These are phyloP conservation scores for Saturnispora ahearnii DNA, from an alignment of 805 yeast species.

Conservation along the genomic window DNA sequence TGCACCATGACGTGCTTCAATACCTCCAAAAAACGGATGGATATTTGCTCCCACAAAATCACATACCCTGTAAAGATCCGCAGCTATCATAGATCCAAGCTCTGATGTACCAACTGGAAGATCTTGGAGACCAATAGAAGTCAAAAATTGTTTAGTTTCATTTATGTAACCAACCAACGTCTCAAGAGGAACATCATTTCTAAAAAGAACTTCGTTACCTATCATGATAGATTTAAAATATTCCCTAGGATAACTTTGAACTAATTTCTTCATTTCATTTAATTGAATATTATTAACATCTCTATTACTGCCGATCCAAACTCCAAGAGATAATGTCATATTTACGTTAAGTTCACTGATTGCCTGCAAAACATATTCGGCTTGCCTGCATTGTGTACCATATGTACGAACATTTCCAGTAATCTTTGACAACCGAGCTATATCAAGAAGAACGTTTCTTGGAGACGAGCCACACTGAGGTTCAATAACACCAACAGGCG, in stretches of 20 bases:
- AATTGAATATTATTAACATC: constrained; percentile 35
- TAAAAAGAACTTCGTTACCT: constrained; percentile 55
- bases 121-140: constrained; percentile 25
- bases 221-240: constrained; percentile 44
- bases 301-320: constrained; percentile 48
- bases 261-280: too few relatives aligned
- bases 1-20: constrained; percentile 35
- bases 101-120: constrained; percentile 59
- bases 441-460: constrained; percentile 17
- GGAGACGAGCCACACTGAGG: too few relatives aligned
- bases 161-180: constrained; percentile 35
- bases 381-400: constrained; percentile 56
- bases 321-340: constrained; percentile 51
- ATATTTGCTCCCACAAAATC: constrained; percentile 52
- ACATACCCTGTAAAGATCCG: constrained; percentile 32
- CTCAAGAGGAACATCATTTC: constrained; percentile 36
- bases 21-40: constrained; percentile 33
- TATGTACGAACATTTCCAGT: constrained; percentile 50
- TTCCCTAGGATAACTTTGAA: constrained; percentile 28
- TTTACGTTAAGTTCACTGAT: constrained; percentile 41
- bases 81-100: constrained; percentile 38
- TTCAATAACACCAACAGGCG: too few relatives aligned
- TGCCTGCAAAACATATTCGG: constrained; percentile 42
- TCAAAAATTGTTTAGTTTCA: constrained; percentile 32
- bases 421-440: constrained; percentile 47